These are phyloP conservation scores for Cercospora canescens DNA, from an alignment of 2,329 filamentous ascomycete species.

Conservation along the genomic window DNA sequence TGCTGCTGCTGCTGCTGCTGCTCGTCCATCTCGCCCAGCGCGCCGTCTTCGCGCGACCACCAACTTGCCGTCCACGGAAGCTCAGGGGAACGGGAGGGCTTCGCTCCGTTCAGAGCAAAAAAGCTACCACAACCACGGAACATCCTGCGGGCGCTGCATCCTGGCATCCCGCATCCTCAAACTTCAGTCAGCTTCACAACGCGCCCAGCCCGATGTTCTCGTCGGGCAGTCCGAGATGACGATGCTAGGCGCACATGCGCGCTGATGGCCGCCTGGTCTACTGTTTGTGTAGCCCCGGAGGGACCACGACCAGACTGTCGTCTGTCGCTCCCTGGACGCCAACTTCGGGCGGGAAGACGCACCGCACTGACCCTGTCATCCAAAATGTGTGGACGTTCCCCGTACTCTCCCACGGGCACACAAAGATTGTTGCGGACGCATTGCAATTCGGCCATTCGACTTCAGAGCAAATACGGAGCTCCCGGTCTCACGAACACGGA, in stretches of 20 bases:
- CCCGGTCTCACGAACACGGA: not conserved
- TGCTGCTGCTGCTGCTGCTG: no score
- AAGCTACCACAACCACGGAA: not conserved
- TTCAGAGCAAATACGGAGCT: not conserved
- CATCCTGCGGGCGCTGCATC: not conserved
- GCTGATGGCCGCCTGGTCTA: not conserved
- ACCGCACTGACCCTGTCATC: not conserved
- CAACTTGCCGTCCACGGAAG: not conserved
- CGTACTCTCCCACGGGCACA: not conserved
- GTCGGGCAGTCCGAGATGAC: not conserved
- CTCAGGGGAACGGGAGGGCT: not conserved
- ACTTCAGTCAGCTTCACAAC: not conserved
- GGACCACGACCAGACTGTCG: not conserved
- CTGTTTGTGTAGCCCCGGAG: not conserved
- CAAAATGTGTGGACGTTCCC: not conserved
- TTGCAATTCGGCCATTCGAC: not conserved
- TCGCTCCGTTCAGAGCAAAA: not conserved
- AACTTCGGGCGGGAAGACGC: not conserved
- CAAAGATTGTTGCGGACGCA: not conserved
- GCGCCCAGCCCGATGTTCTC: not conserved
- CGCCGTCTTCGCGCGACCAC: not conserved
- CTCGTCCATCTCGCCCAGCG: not conserved
- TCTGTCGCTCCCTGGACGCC: not conserved
- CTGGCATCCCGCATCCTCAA: not conserved
- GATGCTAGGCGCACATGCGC: not conserved